phyloP scores from a whole-genome alignment of 306 rosid genomes.

The Cicer arietinum region DNA sequence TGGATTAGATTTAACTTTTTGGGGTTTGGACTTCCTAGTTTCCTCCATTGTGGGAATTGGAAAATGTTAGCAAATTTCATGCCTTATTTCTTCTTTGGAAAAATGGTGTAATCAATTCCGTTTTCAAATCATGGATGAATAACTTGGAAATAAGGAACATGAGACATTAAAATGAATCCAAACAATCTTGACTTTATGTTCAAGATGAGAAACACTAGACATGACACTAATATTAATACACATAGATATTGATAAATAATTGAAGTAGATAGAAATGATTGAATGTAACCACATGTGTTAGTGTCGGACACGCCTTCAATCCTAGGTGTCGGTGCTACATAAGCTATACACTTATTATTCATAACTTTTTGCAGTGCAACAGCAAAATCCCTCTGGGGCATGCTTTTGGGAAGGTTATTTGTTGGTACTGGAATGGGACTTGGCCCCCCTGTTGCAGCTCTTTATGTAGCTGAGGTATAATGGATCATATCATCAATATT shows the following conservation, averaged over 20 bases:
- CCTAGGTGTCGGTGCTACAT: no score
- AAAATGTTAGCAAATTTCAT: not conserved
- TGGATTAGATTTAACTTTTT: not conserved
- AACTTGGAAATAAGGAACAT: not conserved
- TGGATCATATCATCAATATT: conserved; percentile 20
- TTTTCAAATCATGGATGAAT: conserved; percentile 8
- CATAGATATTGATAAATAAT: no score
- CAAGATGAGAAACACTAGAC: not conserved
- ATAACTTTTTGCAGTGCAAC: conserved; percentile 65
- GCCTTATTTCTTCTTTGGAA: conserved; percentile 22
- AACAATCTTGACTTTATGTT: not conserved
- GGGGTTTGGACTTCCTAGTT: not conserved
- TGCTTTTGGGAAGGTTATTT: conserved; percentile 86
- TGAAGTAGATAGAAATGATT: no score
- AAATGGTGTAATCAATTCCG: not conserved
- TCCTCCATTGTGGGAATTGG: not conserved
- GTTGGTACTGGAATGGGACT: conserved; percentile 90
- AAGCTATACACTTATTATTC: conserved; percentile 37
- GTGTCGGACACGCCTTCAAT: no score
- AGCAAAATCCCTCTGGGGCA: conserved; percentile 72
- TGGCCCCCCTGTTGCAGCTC: conserved; percentile 86
- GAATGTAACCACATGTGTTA: no score
- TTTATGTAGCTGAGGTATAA: conserved; percentile 83
- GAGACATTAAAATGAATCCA: not conserved
- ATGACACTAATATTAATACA: no score